These are phyloP conservation scores for Kwoniella dejecticola DNA, from an alignment of 768 basidiomycete species.

Conservation along the genomic window DNA sequence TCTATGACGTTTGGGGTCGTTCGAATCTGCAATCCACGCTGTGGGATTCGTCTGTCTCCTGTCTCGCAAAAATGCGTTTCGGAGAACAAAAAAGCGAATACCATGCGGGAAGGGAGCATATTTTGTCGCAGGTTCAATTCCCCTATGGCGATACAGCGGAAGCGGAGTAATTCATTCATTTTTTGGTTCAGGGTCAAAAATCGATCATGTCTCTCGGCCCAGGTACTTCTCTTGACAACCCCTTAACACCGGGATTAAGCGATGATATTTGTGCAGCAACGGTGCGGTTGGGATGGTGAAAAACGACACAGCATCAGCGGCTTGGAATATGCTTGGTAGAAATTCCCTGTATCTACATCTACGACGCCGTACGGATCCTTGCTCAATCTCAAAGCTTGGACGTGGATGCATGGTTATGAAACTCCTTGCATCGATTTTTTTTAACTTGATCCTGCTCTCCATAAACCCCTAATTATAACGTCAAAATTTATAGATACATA, in stretches of 20 bases:
- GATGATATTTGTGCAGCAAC: too few relatives aligned
- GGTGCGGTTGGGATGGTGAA: neutral
- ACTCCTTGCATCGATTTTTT: too few relatives aligned
- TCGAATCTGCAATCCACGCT: too few relatives aligned
- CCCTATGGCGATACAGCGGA: neutral
- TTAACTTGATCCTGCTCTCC: too few relatives aligned
- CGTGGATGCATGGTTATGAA: too few relatives aligned
- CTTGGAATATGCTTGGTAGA: constrained; percentile 4
- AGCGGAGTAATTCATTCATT: too few relatives aligned
- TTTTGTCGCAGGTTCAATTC: neutral
- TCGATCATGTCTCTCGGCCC: neutral
- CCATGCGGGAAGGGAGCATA: neutral
- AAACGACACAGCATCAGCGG: constrained; percentile 4
- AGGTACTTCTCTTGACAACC: neutral
- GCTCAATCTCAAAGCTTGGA: too few relatives aligned
- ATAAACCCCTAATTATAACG: too few relatives aligned
- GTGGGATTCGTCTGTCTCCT: neutral
- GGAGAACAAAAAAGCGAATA: constrained; percentile 5
- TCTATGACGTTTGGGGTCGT: constrained; percentile 8
- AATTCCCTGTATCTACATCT: too few relatives aligned
- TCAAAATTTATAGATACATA: too few relatives aligned
- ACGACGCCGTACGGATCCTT: too few relatives aligned
- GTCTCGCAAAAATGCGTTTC: neutral
- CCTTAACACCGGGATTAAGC: neutral
- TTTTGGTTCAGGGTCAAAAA: neutral